Evolutionary conservation across 371 early-diverging fungal species (phyloP).

Genomic region (Mucor lusitanicus): DNA sequence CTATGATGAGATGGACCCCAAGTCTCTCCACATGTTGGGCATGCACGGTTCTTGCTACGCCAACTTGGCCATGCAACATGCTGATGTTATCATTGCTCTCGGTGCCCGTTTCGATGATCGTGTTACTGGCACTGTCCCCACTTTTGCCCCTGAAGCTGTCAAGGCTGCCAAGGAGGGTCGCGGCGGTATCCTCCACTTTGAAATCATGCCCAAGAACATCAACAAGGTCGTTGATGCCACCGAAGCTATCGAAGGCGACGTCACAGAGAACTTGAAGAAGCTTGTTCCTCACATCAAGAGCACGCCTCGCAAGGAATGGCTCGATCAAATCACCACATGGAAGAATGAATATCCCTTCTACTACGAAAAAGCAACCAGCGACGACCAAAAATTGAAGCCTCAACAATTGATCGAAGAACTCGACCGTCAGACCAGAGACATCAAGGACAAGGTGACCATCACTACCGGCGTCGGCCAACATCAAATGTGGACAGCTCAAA

Average conservation of each 20-base stretch:
- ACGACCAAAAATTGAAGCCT: slow-evolving; percentile 71
- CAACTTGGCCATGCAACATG: slow-evolving; percentile 95
- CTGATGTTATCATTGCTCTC: slow-evolving; percentile 94
- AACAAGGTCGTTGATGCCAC: slow-evolving; percentile 94
- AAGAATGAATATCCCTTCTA: slow-evolving; percentile 91
- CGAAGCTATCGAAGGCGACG: slow-evolving; percentile 94
- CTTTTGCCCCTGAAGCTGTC: slow-evolving; percentile 92
- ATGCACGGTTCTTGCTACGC: slow-evolving; percentile 98
- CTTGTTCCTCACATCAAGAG: slow-evolving; percentile 79
- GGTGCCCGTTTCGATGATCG: slow-evolving; percentile 98
- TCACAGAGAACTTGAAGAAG: slow-evolving; percentile 77
- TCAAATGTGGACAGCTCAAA: slow-evolving; percentile 97
- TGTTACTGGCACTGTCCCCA: slow-evolving; percentile 87
- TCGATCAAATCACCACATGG: slow-evolving; percentile 79
- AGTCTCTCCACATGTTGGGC: slow-evolving; percentile 95
- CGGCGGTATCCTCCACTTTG: slow-evolving; percentile 98
- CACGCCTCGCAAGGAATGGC: slow-evolving; percentile 81
- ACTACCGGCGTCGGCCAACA: slow-evolving; percentile 98
- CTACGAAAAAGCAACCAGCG: slow-evolving; percentile 54
- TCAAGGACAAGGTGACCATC: slow-evolving; percentile 91
- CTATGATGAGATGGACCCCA: slow-evolving; percentile 89
- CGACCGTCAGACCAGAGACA: slow-evolving; percentile 75
- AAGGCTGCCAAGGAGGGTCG: slow-evolving; percentile 84
- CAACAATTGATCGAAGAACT: slow-evolving; percentile 93
- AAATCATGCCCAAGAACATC: slow-evolving; percentile 98